A percentile compares a stretch with the other conserved stretches of the same genome.
Evolutionary conservation across 768 basidiomycete species (phyloP).

Genomic region (Boletus eberwhitei): DNA sequence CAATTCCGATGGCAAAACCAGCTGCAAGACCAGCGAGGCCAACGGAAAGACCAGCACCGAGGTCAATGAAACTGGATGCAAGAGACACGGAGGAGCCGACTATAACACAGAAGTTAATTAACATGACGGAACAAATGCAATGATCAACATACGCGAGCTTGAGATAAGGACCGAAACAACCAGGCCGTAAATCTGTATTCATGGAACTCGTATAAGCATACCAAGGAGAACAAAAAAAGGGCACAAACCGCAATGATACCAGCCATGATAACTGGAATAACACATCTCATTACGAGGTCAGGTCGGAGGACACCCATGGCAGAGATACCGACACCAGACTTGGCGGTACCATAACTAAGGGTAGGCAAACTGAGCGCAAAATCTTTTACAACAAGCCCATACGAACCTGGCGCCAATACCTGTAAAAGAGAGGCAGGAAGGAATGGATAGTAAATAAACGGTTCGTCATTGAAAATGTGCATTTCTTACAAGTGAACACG

Average conservation of each 20-base stretch:
- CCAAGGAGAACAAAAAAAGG: not conserved
- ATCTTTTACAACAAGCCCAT: not conserved
- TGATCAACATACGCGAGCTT: conserved; percentile 62
- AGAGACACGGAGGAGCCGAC: conserved; percentile 80
- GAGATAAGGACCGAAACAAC: conserved; percentile 99
- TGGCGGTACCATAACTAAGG: conserved; percentile 95
- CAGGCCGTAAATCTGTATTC: conserved; percentile 84
- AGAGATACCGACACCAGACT: conserved; percentile 96
- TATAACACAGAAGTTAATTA: conserved; percentile 26
- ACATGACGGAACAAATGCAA: not conserved
- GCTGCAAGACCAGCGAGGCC: conserved; percentile 94
- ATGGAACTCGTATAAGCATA: not conserved
- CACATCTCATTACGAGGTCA: conserved; percentile 97
- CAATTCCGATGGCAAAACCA: conserved; percentile 97
- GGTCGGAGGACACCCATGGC: conserved; percentile 98
- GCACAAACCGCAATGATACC: conserved; percentile 96
- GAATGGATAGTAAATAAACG: not conserved
- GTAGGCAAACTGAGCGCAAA: not conserved
- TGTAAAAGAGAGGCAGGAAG: conserved; percentile 24
- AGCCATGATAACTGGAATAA: conserved; percentile 98
- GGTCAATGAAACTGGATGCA: conserved; percentile 89
- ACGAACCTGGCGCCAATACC: conserved; percentile 84
- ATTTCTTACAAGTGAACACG: conserved; percentile 88
- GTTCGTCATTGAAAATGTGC: not conserved
- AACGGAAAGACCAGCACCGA: conserved; percentile 90